phyloP scores from a whole-genome alignment of 2,329 filamentous ascomycete genomes.

The Aaosphaeria pasadenensis region DNA sequence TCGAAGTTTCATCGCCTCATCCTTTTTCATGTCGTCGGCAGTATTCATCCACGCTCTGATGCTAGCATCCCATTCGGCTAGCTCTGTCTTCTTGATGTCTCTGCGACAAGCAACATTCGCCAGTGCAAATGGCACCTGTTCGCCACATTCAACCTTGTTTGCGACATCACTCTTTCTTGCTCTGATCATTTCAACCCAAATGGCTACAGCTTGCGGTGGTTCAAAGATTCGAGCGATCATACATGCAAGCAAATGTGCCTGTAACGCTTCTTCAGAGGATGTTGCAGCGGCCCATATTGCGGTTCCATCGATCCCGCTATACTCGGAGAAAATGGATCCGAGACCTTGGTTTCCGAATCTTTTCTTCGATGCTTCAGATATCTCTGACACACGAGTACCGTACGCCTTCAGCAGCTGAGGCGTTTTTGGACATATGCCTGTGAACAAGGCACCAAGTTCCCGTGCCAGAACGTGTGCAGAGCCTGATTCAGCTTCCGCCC shows the following conservation, averaged over 20 bases:
- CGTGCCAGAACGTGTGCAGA: conserved; percentile 36
- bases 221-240: conserved; percentile 35
- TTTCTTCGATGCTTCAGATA: neutral
- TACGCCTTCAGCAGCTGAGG: conserved; percentile 36
- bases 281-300: conserved; percentile 19
- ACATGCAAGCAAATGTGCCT: conserved; percentile 36
- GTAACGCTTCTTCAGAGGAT: conserved; percentile 24
- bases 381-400: conserved; percentile 26
- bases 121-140: neutral
- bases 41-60: conserved; percentile 10
- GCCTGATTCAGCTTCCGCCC: conserved; percentile 39
- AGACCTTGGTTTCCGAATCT: neutral
- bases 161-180: conserved; percentile 5
- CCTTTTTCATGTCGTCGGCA: conserved; percentile 4
- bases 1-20: conserved; percentile 7
- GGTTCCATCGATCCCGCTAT: conserved; percentile 11
- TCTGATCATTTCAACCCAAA: conserved; percentile 35
- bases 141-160: neutral
- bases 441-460: conserved; percentile 41
- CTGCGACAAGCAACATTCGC: conserved; percentile 1
- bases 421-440: conserved; percentile 25
- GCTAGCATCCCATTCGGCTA: conserved; percentile 12
- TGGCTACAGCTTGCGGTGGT: conserved; percentile 22
- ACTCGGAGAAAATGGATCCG: conserved; percentile 6
- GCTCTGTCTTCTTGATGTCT: neutral